phyloP scores from a whole-genome alignment of 352 stramenopile species.

The Phytophthora agathidicida region DNA sequence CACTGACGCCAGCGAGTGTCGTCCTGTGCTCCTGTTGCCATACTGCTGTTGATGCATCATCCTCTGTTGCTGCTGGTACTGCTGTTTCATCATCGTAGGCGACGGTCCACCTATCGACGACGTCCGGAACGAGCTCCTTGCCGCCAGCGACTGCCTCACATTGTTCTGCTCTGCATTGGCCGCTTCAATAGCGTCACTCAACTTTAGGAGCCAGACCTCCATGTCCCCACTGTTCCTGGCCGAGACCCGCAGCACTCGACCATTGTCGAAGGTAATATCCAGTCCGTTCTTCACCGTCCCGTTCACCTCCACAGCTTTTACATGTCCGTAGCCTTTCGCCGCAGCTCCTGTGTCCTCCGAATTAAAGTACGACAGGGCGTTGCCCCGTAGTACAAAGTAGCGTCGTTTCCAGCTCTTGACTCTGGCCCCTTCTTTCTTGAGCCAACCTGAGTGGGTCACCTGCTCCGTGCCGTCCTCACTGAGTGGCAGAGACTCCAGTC shows the following conservation, averaged over 20 bases:
- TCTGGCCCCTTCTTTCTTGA: constrained; percentile 78
- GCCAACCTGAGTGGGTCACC: constrained; percentile 78
- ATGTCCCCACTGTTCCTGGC: constrained; percentile 67
- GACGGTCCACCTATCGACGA: constrained; percentile 36
- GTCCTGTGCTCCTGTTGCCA: constrained; percentile 20
- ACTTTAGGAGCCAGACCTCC: constrained; percentile 74
- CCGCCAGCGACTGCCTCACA: constrained; percentile 56
- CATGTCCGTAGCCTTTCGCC: constrained; percentile 84
- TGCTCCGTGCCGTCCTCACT: constrained; percentile 45
- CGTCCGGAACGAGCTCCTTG: constrained; percentile 46
- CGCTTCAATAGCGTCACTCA: constrained; percentile 76
- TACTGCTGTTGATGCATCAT: constrained; percentile 31
- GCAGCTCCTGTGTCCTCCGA: constrained; percentile 72
- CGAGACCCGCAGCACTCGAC: constrained; percentile 72
- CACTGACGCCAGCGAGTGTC: constrained; percentile 54
- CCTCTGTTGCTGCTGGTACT: constrained; percentile 24
- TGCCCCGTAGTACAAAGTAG: constrained; percentile 80
- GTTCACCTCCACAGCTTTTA: constrained; percentile 78
- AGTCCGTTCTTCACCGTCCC: constrained; percentile 61
- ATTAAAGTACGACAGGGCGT: constrained; percentile 86
- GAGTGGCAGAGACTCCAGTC: constrained; percentile 58
- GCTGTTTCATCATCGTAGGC: constrained; percentile 41
- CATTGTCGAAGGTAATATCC: constrained; percentile 81
- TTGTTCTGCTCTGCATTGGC: constrained; percentile 64
- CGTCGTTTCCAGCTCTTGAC: constrained; percentile 86